Evolutionary conservation across 1,139 yeast species (phyloP), one percentile per base, ranked within the genome.

Genomic region (Suhomyces chickasaworum): DNA sequence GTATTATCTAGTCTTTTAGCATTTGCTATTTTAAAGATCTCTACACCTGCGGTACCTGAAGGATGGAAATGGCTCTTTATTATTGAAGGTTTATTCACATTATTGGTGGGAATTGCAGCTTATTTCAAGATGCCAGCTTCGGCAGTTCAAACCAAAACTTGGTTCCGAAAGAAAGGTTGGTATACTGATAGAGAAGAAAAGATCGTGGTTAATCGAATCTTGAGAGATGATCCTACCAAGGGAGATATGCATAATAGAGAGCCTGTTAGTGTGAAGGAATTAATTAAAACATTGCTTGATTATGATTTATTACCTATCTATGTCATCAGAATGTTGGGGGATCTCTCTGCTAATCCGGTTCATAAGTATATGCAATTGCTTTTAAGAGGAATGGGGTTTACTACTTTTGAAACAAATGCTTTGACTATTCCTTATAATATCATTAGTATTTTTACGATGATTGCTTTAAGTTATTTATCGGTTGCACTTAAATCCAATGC

Each of bases 21-120:
- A 0, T 66, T 66, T 54, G 73, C 66, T 5, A 45, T 68, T 4
- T 61, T 68, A 46, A 57, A 49, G 18, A 54, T 58, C 38, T 46
- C 42, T 12, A 58, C 61, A 5, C 29, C 31, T 1, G 29, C 48
- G 2, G 33, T 54, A 12, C 50, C 51, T 6, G 50, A 55, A 20
- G 56, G 59, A 13, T 70, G 75, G 76, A 64, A 68, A 52, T 69
- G 71, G 69, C 55, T 71, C 32, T 71, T 71, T 46, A 49, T 71
- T 13, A 50, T 71, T 18, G 74, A 69, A 48, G 76, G 74, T 15
- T 44, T 56, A 1, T 50, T 64, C 32, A 69, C 75, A 3, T 52
- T 66, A 9, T 10, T 56, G 12, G 53, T 69, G 36, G 74, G 74
- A 4, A 18, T 68, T 13, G 45, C 55, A 31, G 63, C 68, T 1